These are phyloP conservation scores for Trypanosomatidae sp. DNA, from an alignment of 208 protist species.

Conservation along the genomic window DNA sequence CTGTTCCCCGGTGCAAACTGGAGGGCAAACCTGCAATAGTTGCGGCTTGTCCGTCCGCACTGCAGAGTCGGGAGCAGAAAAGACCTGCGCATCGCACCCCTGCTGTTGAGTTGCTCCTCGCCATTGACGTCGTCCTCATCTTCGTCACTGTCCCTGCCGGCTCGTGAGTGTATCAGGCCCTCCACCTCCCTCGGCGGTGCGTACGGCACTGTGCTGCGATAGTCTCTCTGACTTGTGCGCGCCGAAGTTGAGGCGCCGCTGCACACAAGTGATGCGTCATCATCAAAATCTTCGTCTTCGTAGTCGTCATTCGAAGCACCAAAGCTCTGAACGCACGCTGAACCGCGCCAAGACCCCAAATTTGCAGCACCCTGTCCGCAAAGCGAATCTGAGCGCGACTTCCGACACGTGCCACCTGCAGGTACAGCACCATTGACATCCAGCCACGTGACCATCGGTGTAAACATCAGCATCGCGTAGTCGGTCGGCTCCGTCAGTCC, in stretches of 20 bases:
- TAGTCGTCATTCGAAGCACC: neutral
- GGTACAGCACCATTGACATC: slow-evolving; percentile 11
- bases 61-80: slow-evolving; percentile 52
- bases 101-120: neutral
- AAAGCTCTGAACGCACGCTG: neutral
- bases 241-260: neutral
- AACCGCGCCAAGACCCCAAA: neutral
- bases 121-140: slow-evolving; percentile 10
- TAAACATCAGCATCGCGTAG: slow-evolving; percentile 82
- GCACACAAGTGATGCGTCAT: neutral
- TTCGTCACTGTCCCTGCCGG: slow-evolving; percentile 9
- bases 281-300: neutral
- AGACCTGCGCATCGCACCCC: neutral
- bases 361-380: neutral
- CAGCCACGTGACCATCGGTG: slow-evolving; percentile 31
- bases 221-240: neutral
- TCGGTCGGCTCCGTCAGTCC: slow-evolving; percentile 52
- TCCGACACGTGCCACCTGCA: too few species aligned
- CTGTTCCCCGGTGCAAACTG: slow-evolving; percentile 64
- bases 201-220: neutral
- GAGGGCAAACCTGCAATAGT: slow-evolving; percentile 58
- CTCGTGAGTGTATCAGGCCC: neutral
- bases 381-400: neutral
- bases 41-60: slow-evolving; percentile 21
- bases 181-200: neutral